Evolutionary conservation across 1,284 basidiomycete species (phyloP).

Genomic region (Somion occarium): DNA sequence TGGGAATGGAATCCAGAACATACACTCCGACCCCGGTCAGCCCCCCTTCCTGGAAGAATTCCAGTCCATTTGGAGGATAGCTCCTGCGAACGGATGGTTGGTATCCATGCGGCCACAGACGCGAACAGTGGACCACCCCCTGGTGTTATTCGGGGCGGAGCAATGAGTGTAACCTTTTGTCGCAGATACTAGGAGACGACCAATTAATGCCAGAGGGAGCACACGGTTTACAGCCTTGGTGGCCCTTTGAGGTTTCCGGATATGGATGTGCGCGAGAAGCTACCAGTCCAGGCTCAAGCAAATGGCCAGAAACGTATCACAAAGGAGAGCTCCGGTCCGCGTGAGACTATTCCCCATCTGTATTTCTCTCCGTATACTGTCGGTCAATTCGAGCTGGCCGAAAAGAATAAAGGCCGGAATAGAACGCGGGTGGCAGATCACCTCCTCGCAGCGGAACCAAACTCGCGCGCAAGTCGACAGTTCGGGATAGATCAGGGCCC

Average conservation of each 20-base stretch:
- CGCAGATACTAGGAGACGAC: conserved; percentile 1
- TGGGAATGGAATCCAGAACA: conserved; percentile 2
- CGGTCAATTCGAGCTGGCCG: neutral
- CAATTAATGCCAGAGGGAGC: conserved; percentile 4
- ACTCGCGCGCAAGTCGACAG: too few species aligned
- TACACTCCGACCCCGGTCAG: neutral
- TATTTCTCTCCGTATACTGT: neutral
- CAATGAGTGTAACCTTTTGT: neutral
- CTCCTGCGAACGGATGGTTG: conserved; percentile 3
- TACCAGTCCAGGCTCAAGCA: conserved; percentile 7
- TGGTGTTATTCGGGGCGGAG: neutral
- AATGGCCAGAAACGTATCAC: conserved; percentile 12
- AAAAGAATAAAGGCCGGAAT: too few species aligned
- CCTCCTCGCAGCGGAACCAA: conserved; percentile 14
- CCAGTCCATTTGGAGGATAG: neutral
- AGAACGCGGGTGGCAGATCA: too few species aligned
- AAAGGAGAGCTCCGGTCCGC: conserved; percentile 6
- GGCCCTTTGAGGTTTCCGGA: conserved; percentile 15
- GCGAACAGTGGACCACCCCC: neutral
- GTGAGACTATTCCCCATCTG: neutral
- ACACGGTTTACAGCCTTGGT: neutral
- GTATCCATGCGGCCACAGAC: conserved; percentile 9
- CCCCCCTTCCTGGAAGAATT: neutral
- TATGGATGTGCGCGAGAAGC: conserved; percentile 3
- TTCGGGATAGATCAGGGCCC: too few species aligned